phyloP scores from a whole-genome alignment of 805 yeast genomes.

The Peterozyma toletana region DNA sequence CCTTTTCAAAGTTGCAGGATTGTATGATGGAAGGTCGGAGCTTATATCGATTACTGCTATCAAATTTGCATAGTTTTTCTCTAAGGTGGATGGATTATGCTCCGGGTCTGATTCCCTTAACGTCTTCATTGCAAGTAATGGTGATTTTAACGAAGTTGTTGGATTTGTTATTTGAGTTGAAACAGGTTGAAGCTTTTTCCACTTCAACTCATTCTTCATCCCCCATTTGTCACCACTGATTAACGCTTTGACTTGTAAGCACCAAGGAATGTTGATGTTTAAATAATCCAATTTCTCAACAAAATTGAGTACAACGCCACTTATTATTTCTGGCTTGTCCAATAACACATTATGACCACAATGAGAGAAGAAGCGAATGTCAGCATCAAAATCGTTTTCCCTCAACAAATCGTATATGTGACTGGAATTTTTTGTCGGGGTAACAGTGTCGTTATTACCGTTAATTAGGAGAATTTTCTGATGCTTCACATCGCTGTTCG shows the following conservation, averaged over 20 bases:
- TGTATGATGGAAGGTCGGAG: slow-evolving; percentile 63
- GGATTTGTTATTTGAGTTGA: slow-evolving; percentile 33
- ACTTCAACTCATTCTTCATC: slow-evolving; percentile 64
- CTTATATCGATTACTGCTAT: slow-evolving; percentile 64
- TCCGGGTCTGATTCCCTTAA: slow-evolving; percentile 52
- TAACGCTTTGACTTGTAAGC: slow-evolving; percentile 52
- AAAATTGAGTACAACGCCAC: slow-evolving; percentile 57
- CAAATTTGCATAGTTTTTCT: slow-evolving; percentile 40
- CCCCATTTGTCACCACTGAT: slow-evolving; percentile 74
- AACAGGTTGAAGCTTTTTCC: slow-evolving; percentile 51
- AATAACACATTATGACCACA: slow-evolving; percentile 64
- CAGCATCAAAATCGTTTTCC: slow-evolving; percentile 16
- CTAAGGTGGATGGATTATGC: slow-evolving; percentile 55
- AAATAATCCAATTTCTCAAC: slow-evolving; percentile 40
- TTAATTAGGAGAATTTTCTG: slow-evolving; percentile 48
- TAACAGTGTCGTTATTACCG: slow-evolving; percentile 50
- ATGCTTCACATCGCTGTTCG: slow-evolving; percentile 22
- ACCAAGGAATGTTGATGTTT: slow-evolving; percentile 66
- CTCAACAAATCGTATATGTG: slow-evolving; percentile 17
- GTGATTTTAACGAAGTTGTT: slow-evolving; percentile 26
- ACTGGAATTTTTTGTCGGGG: slow-evolving; percentile 36
- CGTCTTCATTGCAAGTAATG: slow-evolving; percentile 68
- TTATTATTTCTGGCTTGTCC: slow-evolving; percentile 55
- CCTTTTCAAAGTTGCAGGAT: slow-evolving; percentile 44
- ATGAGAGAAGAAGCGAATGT: slow-evolving; percentile 29